Conservation (phyloP, 805 yeast genomes). For the Saturnispora gosingensis region DNA sequence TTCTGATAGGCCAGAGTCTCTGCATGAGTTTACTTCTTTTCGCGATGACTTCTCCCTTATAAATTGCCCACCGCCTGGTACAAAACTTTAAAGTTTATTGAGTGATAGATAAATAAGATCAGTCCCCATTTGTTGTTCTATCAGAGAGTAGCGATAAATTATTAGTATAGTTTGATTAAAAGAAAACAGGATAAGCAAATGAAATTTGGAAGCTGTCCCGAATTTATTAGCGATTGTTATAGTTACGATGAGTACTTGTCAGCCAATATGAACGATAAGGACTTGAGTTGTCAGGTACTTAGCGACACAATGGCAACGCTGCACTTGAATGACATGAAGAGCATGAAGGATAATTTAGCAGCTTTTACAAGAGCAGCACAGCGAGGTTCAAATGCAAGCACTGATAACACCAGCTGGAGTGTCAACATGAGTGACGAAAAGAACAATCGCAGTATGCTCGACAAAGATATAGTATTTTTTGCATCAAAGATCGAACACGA, state of each 20-base stretch:
- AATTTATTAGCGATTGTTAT: constrained; percentile 8
- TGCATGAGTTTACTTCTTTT: neutral
- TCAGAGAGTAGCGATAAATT: neutral
- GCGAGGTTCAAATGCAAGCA: constrained; percentile 4
- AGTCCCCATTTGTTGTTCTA: neutral
- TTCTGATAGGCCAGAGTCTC: neutral
- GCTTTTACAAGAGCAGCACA: neutral
- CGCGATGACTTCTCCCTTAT: constrained; percentile 1
- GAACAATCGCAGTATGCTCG: neutral
- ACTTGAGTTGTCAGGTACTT: neutral
- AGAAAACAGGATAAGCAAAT: neutral
- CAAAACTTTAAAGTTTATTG: neutral
- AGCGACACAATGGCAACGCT: neutral
- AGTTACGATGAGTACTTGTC: neutral
- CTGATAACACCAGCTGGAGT: constrained; percentile 2
- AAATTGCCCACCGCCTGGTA: neutral
- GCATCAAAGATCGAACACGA: neutral
- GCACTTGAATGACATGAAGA: neutral
- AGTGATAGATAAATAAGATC: neutral
- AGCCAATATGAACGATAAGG: neutral
- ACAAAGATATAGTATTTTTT: too few relatives aligned
- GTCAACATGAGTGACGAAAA: neutral
- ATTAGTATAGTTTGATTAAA: too few relatives aligned
- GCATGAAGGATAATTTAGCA: neutral
- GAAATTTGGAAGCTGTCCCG: constrained; percentile 9